These are phyloP conservation scores for Aphanomyces euteiches DNA, from an alignment of 352 stramenopile genomes.

Conservation along the genomic window DNA sequence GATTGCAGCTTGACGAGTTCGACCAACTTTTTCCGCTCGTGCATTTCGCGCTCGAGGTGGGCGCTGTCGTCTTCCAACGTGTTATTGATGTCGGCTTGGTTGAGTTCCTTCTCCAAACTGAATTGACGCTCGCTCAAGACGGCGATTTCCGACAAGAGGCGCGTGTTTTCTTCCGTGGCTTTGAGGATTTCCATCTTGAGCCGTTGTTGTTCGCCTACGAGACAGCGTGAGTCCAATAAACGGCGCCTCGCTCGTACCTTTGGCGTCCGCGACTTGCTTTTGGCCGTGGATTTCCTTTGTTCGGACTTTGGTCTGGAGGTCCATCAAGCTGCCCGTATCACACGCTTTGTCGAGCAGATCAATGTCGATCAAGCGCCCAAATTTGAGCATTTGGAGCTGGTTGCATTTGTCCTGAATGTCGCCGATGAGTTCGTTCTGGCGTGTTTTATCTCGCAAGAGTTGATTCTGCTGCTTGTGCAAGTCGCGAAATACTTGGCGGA, in stretches of 20 bases:
- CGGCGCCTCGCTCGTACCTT: no score
- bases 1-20: conserved; percentile 88
- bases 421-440: conserved; percentile 64
- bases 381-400: conserved; percentile 81
- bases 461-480: conserved; percentile 84
- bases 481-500: conserved; percentile 85
- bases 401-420: conserved; percentile 61
- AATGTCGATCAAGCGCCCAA: conserved; percentile 77
- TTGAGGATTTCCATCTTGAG: conserved; percentile 71
- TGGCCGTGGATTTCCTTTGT: conserved; percentile 72
- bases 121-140: conserved; percentile 71
- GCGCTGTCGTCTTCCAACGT: conserved; percentile 33
- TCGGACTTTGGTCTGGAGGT: conserved; percentile 68
- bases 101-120: conserved; percentile 83
- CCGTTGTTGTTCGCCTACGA: conserved; percentile 52
- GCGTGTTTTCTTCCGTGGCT: conserved; percentile 82
- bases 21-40: conserved; percentile 86
- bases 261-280: conserved; percentile 35
- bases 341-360: conserved; percentile 85
- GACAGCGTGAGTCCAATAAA: neutral
- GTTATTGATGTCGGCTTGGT: conserved; percentile 49
- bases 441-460: conserved; percentile 73
- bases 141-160: conserved; percentile 70
- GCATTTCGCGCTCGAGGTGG: conserved; percentile 66
- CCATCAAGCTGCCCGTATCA: conserved; percentile 59